Evolutionary conservation across 2,329 filamentous ascomycete genomes (phyloP), one percentile per base, ranked within the genome.

Genomic region (Lachnum nothofagi): DNA sequence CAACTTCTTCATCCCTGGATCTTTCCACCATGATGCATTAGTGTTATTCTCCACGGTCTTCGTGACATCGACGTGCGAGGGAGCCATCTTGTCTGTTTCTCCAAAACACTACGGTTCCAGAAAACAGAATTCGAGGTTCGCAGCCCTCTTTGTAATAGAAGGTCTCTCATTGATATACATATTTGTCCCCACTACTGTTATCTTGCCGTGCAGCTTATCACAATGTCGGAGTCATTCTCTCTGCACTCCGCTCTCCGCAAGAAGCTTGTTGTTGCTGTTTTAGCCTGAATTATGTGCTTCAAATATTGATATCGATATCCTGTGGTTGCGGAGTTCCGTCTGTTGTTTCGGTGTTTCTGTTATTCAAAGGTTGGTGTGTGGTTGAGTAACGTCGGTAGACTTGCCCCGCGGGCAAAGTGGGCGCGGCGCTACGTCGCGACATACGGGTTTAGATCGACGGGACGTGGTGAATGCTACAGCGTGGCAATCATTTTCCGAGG

Each of bases 21-120:
- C 51, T 37, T 45, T 49, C 48, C 48, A 56, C 54, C 48, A 54
- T 33, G 24, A 17, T 33, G 43, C 14, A 48, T 56, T 42, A 10
- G 51, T 54, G 29, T 54, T 54, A 33, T 54, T 56, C 14, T 19
- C 25, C 25, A 27, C 6, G 12, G 6, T 27, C 12, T 27, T 27
- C 6, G 12, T 12, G 25, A 27, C 25, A 27, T 27, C 25, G 6
- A 12, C 6, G 25, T 12, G 25, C 6, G 25, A 27, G 25, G 25
- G 12, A 27, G 25, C 25, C 25, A 27, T 27, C 12, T 12, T 12
- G 6, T 27, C 25, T 6, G 25, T 6, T 27, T 27, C 25, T 27
- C 25, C 6, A 27, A 12, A 27, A 27, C 25, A 27, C 6, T 12
- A 27, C 6, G 25, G 12, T 27, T 6, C 25, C 6, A 27, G 25